phyloP scores from a whole-genome alignment of 495 filamentous ascomycete species.

The Penicillium maclennaniae region DNA sequence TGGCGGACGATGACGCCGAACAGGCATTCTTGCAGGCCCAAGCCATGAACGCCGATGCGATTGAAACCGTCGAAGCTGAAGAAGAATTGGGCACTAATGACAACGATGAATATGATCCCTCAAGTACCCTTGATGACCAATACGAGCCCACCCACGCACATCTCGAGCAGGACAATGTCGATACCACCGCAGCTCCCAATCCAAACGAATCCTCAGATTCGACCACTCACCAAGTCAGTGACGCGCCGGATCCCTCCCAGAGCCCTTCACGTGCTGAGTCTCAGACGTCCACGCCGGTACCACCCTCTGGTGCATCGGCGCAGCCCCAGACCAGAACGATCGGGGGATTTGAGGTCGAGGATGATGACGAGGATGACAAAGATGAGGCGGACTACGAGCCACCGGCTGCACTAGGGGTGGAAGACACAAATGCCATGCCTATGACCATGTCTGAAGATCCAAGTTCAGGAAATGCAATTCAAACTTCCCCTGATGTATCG shows the following conservation, averaged over 20 bases:
- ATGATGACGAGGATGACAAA: conserved; percentile 47
- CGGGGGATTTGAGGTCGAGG: conserved; percentile 78
- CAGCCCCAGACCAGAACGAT: conserved; percentile 63
- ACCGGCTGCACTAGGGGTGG: conserved; percentile 47
- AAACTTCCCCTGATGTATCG: conserved; percentile 59
- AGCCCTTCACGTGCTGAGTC: conserved; percentile 36
- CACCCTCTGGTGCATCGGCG: conserved; percentile 29
- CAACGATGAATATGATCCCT: conserved; percentile 55
- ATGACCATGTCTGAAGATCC: conserved; percentile 45
- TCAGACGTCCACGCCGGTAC: conserved; percentile 36
- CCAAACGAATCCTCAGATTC: conserved; percentile 24
- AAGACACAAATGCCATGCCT: conserved; percentile 46
- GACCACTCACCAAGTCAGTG: conserved; percentile 27
- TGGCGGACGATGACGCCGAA: conserved; percentile 61
- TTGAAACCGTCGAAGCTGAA: conserved; percentile 36
- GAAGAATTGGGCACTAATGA: conserved; percentile 41
- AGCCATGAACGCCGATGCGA: conserved; percentile 46
- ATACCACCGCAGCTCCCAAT: conserved; percentile 10
- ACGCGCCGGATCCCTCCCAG: conserved; percentile 30
- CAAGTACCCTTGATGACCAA: conserved; percentile 44
- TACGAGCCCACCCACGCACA: conserved; percentile 32
- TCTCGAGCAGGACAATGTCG: conserved; percentile 17
- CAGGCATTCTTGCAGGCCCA: conserved; percentile 57
- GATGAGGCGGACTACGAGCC: conserved; percentile 56
- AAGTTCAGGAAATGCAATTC: conserved; percentile 54